Conservation (phyloP, 1,284 basidiomycete species). For the Anthracocystis setariae region DNA sequence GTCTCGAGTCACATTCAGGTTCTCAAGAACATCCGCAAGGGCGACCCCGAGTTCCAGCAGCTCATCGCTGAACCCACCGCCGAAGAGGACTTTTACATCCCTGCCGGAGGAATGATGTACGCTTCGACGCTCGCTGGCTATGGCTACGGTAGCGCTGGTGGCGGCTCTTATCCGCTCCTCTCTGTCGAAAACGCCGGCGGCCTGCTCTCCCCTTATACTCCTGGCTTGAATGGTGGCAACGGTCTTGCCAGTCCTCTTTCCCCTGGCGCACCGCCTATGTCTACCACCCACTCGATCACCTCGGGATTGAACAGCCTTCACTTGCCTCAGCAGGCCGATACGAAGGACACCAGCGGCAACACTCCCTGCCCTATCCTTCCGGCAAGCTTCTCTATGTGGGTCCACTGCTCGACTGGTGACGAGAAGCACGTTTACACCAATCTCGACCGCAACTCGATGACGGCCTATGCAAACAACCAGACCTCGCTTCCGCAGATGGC, state of each 20-base stretch:
- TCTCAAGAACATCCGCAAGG: constrained; percentile 67
- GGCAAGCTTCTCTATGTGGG: constrained; percentile 66
- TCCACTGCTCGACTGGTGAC: constrained; percentile 57
- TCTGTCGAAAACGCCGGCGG: constrained; percentile 37
- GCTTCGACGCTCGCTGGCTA: constrained; percentile 65
- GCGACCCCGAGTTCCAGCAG: constrained; percentile 67
- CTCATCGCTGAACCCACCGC: constrained; percentile 64
- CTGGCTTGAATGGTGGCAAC: constrained; percentile 31
- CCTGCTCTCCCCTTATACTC: constrained; percentile 60
- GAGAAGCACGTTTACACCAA: constrained; percentile 64
- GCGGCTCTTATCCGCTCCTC: constrained; percentile 50
- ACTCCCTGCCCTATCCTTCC: constrained; percentile 60
- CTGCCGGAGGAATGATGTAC: constrained; percentile 68
- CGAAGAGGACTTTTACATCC: constrained; percentile 67
- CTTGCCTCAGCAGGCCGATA: constrained; percentile 43
- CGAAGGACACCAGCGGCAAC: constrained; percentile 38
- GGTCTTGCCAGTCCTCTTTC: constrained; percentile 43
- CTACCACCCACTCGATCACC: constrained; percentile 57
- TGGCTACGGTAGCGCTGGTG: constrained; percentile 62
- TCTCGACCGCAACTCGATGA: constrained; percentile 59
- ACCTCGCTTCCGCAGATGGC: constrained; percentile 54
- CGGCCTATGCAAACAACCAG: constrained; percentile 51
- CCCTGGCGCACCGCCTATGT: constrained; percentile 51
- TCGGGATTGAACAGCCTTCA: constrained; percentile 60
- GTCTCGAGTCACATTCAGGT: constrained; percentile 68